phyloP scores from a whole-genome alignment of 495 filamentous ascomycete genomes.

The Tetracladium marchalianum region DNA sequence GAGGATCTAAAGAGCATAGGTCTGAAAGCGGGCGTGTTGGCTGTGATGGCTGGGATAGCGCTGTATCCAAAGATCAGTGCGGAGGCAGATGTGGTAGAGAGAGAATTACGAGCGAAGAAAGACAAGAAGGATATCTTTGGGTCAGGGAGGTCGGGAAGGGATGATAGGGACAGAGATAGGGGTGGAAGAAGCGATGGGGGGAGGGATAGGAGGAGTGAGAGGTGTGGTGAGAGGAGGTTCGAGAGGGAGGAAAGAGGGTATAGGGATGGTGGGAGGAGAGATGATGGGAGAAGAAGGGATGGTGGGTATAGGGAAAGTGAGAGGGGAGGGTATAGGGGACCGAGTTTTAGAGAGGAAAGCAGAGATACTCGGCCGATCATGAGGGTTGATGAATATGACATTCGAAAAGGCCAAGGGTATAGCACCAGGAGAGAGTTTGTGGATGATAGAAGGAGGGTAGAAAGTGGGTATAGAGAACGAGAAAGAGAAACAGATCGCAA shows the following conservation, averaged over 20 bases:
- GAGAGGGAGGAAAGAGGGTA: not conserved
- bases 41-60: not conserved
- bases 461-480: conserved; percentile 11
- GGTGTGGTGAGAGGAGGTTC: too few relatives aligned
- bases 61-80: conserved; percentile 1
- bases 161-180: too few relatives aligned
- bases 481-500: conserved; percentile 6
- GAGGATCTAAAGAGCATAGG: conserved; percentile 1
- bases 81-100: not conserved
- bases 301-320: not conserved
- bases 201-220: not conserved
- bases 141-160: too few relatives aligned
- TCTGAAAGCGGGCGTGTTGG: conserved; percentile 4
- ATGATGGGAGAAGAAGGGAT: not conserved
- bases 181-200: not conserved
- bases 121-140: not conserved
- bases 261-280: not conserved
- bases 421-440: not conserved
- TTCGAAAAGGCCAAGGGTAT: not conserved
- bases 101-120: not conserved
- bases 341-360: too few relatives aligned
- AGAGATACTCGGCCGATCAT: too few relatives aligned
- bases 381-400: too few relatives aligned
- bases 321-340: too few relatives aligned
- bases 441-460: not conserved